Evolutionary conservation across 495 filamentous ascomycete genomes (phyloP).

Genomic region (Beverwykella pulmonaria): DNA sequence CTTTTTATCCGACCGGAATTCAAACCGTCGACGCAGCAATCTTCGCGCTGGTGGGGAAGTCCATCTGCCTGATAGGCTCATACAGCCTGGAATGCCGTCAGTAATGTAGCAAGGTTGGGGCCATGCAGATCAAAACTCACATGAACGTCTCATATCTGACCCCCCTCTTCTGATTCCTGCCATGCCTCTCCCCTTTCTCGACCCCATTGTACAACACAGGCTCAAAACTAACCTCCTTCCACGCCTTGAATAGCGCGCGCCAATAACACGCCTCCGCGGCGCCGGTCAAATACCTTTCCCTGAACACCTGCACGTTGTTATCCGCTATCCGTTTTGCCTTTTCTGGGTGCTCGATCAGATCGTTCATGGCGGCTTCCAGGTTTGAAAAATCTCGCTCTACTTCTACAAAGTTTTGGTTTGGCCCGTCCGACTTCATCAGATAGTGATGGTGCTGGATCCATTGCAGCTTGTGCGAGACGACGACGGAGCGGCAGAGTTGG

Average conservation of each 20-base stretch:
- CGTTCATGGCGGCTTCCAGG: conserved; percentile 56
- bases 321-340: conserved; percentile 59
- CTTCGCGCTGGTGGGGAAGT: not conserved
- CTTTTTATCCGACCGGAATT: no score
- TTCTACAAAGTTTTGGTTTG: conserved; percentile 63
- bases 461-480: conserved; percentile 54
- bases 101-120: not conserved
- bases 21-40: not conserved
- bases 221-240: conserved; percentile 35
- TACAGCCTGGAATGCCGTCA: conserved; percentile 5
- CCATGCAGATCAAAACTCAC: conserved; percentile 5
- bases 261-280: conserved; percentile 53
- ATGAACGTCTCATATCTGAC: conserved; percentile 33
- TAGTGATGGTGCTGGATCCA: conserved; percentile 52
- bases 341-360: conserved; percentile 53
- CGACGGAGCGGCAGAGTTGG: conserved; percentile 61
- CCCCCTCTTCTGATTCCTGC: conserved; percentile 24
- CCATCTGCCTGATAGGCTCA: conserved; percentile 5
- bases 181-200: conserved; percentile 15
- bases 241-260: conserved; percentile 56
- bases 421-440: conserved; percentile 51
- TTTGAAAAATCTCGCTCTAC: conserved; percentile 59
- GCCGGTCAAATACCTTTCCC: conserved; percentile 62
- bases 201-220: conserved; percentile 25
- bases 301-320: conserved; percentile 57